Evolutionary conservation across 176 grass and related monocot genomes (phyloP).

Genomic region (Musa acuminata): DNA sequence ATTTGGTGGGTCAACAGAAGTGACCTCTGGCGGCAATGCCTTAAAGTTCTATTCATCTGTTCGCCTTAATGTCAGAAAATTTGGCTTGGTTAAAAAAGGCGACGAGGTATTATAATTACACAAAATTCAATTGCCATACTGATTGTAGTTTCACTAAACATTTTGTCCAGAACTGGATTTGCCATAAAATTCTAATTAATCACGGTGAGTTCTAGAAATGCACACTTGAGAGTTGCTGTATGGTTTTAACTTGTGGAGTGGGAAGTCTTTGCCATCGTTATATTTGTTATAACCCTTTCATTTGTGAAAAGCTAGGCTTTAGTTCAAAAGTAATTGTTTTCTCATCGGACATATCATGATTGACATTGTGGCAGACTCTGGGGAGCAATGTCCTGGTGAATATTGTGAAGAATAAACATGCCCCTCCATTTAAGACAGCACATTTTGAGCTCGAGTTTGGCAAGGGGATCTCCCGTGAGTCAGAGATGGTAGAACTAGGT

Average conservation of each 20-base stretch:
- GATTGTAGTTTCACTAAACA: not conserved
- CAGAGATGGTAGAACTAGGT: slow-evolving; percentile 66
- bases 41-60: slow-evolving; percentile 97
- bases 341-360: too few species aligned
- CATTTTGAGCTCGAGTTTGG: slow-evolving; percentile 88
- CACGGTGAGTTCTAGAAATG: not conserved
- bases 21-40: slow-evolving; percentile 91
- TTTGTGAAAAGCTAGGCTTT: not conserved
- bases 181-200: not conserved
- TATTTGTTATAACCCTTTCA: not conserved
- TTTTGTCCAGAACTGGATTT: not conserved
- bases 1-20: slow-evolving; percentile 85
- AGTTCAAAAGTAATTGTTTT: not conserved
- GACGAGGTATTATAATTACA: slow-evolving; percentile 56
- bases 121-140: not conserved
- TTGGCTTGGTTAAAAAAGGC: slow-evolving; percentile 87
- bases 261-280: not conserved
- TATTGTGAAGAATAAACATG: slow-evolving; percentile 94
- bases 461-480: slow-evolving; percentile 71
- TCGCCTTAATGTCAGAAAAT: slow-evolving; percentile 67
- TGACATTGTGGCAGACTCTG: slow-evolving; percentile 42
- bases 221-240: not conserved
- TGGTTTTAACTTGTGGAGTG: not conserved
- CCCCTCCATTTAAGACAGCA: slow-evolving; percentile 78
- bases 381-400: slow-evolving; percentile 83